Percentiles rank a stretch among this genome's conserved stretches.
Evolutionary conservation across 495 filamentous ascomycete species (phyloP).

Genomic region (Penicillium samsonianum): DNA sequence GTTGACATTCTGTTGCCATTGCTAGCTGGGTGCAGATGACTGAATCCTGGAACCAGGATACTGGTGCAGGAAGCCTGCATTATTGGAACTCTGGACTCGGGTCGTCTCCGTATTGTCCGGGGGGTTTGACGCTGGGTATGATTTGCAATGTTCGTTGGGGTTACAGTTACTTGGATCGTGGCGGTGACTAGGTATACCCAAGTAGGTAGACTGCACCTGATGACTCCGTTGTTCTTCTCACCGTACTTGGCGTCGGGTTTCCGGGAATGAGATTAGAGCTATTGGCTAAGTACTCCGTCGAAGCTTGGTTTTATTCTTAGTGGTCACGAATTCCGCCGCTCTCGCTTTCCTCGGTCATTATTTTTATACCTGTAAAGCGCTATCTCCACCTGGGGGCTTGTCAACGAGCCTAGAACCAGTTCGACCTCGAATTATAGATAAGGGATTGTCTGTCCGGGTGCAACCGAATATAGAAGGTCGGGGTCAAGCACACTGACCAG

Average conservation of each 20-base stretch:
- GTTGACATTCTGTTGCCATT: conserved; percentile 11
- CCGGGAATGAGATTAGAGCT: background rate
- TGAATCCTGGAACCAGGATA: conserved; percentile 18
- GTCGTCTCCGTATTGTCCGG: background rate
- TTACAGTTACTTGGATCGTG: background rate
- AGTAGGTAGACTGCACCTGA: background rate
- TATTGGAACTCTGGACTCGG: conserved; percentile 7
- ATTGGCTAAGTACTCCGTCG: background rate
- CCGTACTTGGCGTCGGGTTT: background rate
- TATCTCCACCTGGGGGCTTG: background rate
- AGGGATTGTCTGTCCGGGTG: background rate
- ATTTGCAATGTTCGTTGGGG: background rate
- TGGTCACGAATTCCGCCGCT: background rate
- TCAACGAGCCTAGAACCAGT: background rate
- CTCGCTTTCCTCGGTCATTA: background rate
- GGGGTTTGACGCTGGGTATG: background rate
- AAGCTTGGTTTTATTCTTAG: background rate
- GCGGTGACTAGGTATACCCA: background rate
- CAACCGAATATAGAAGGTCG: background rate
- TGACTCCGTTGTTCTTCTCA: conserved; percentile 2
- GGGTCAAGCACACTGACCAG: background rate
- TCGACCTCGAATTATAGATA: background rate
- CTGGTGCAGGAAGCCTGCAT: conserved; percentile 19
- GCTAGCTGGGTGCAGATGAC: conserved; percentile 10
- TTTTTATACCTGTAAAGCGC: background rate